Evolutionary conservation across 2,329 filamentous ascomycete genomes (phyloP).

Genomic region (Colletotrichum simmondsii): DNA sequence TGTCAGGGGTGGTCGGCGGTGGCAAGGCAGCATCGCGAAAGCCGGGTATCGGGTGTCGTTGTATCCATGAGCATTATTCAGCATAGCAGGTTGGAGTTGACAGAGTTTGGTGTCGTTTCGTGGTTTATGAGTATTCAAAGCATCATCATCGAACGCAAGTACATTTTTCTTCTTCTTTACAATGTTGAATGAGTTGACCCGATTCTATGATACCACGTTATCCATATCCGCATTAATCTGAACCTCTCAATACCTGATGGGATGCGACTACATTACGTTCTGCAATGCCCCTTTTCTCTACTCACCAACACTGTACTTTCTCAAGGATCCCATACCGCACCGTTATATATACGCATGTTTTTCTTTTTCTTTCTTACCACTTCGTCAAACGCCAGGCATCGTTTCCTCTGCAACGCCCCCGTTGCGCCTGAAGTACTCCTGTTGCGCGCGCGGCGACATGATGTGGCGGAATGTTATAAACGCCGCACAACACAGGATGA

Average conservation of each 20-base stretch:
- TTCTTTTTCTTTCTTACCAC: not conserved
- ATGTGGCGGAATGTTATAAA: not conserved
- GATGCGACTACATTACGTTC: no score
- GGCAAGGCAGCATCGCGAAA: not conserved
- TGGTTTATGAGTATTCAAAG: not conserved
- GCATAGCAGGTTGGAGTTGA: not conserved
- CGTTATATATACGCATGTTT: no score
- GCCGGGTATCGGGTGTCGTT: not conserved
- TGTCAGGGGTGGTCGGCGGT: not conserved
- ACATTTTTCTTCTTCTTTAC: no score
- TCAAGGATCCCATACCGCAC: no score
- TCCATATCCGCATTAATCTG: not conserved
- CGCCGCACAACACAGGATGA: not conserved
- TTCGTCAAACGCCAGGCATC: not conserved
- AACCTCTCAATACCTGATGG: no score
- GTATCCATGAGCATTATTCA: not conserved
- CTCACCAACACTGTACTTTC: no score
- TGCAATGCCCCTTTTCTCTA: no score
- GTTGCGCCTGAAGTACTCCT: conserved; percentile 8
- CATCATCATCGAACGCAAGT: not conserved
- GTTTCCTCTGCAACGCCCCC: not conserved
- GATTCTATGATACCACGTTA: not conserved
- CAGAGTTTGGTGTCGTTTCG: not conserved
- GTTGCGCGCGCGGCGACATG: conserved; percentile 19
- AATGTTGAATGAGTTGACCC: not conserved